These are phyloP conservation scores for Yarrowia sp. DNA, from an alignment of 805 yeast genomes.

Conservation along the genomic window DNA sequence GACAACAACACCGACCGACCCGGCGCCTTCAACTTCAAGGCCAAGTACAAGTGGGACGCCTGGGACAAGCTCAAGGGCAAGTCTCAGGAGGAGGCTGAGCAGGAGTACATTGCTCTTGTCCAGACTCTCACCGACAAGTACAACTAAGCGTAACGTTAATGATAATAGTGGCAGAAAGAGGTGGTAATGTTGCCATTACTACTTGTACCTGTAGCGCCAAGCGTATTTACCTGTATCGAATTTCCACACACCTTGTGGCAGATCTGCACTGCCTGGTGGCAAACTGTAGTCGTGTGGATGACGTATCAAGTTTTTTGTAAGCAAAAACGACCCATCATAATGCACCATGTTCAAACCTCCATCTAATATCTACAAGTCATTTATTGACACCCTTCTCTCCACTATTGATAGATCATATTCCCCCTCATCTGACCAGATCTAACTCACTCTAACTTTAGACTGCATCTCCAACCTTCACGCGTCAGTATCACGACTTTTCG, in stretches of 20 bases:
- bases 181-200: no score
- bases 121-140: constrained; percentile 47
- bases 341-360: no score
- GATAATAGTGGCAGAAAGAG: no score
- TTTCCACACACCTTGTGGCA: no score
- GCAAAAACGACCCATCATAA: no score
- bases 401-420: no score
- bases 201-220: no score
- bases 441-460: constrained; percentile 5
- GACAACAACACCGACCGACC: constrained; percentile 90
- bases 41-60: constrained; percentile 97
- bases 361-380: no score
- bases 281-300: not conserved
- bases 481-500: not conserved
- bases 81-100: constrained; percentile 88
- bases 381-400: no score
- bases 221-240: no score
- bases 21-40: constrained; percentile 89
- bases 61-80: constrained; percentile 91
- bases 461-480: no score
- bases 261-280: not conserved
- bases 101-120: constrained; percentile 57
- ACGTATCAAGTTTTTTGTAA: no score
- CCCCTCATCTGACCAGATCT: not conserved
- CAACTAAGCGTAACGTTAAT: constrained; percentile 2